Evolutionary conservation across 2,329 filamentous ascomycete species (phyloP), one percentile per base, ranked within the genome.

Genomic region (Aspergillus terreus): DNA sequence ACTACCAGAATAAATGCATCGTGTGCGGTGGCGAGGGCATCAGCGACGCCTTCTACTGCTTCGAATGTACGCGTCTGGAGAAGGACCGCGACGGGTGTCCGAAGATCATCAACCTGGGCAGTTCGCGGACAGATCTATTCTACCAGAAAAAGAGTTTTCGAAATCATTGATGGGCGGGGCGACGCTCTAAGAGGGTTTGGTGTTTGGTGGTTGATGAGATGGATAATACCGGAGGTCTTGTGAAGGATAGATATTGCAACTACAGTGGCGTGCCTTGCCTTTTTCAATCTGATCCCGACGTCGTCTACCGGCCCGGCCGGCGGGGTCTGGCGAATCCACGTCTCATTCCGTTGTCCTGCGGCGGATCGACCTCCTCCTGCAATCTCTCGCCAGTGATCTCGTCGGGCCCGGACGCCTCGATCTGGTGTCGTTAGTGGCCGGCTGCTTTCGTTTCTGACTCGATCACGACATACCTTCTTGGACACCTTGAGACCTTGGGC

Each of bases 1-100:
- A 99, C 81, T 99, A 96, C 79, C 94, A 97, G 78, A 99, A 99
- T 79, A 99, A 99, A 75, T 99, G 94, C 71, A 91, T 99, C 62
- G 94, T 99, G 41, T 99, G 94, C 75, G 94, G 94, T 71, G 94
- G 94, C 63, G 94, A 97, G 76, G 94, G 94, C 27, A 99, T 99
- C 71, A 94, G 88, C 32, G 94, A 99, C 71, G 94, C 94, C 46
- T 97, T 97, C 74, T 99, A 99, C 78, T 99, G 94, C 79, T 97
- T 97, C 69, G 94, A 99, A 76, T 99, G 94, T 72, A 99, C 94
- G 53, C 83, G 94, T 6, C 77, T 99, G 14, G 94, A 99, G 72
- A 99, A 97, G 76, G 94, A 99, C 70, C 81, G 94, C 55, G 94
- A 99, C 69, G 94, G 94, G 2, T 99, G 94, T 73, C 94, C 94